Conservation (phyloP, 148 eudicot genomes). For the Vaccinium corymbosum region DNA sequence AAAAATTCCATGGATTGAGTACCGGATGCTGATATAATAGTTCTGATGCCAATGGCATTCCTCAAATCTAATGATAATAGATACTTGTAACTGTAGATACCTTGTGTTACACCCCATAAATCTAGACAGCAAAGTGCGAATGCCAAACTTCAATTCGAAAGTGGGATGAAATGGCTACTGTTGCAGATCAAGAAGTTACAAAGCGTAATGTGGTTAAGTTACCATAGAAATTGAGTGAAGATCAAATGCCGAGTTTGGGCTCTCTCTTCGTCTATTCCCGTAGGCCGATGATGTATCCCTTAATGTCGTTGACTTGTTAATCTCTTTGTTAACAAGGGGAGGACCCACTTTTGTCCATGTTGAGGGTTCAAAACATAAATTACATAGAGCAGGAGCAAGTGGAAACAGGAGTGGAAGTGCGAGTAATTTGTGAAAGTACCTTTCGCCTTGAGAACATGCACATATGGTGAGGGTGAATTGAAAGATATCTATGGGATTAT, state of each 20-base stretch:
- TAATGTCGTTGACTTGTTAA: not conserved
- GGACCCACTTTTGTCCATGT: not conserved
- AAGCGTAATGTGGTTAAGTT: not conserved
- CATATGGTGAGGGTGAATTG: not conserved
- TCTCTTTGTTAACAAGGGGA: not conserved
- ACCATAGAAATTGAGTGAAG: not conserved
- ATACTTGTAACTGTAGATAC: not conserved
- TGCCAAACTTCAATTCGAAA: not conserved
- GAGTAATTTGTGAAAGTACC: not conserved
- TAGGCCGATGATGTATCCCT: not conserved
- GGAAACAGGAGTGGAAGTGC: not conserved
- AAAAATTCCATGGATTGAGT: not conserved
- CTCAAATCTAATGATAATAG: not conserved
- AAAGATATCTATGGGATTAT: not conserved
- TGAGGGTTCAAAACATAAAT: not conserved
- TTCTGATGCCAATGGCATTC: not conserved
- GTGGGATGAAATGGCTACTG: not conserved
- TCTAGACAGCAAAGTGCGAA: not conserved
- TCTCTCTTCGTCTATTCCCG: not conserved
- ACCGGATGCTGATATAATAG: not conserved
- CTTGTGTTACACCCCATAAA: not conserved
- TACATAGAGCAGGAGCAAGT: not conserved
- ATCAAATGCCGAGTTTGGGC: not conserved
- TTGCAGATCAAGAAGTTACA: not conserved
- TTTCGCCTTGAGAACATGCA: not conserved